Evolutionary conservation across 257 asterid species (phyloP).

Genomic region (Jacaranda mimosifolia): DNA sequence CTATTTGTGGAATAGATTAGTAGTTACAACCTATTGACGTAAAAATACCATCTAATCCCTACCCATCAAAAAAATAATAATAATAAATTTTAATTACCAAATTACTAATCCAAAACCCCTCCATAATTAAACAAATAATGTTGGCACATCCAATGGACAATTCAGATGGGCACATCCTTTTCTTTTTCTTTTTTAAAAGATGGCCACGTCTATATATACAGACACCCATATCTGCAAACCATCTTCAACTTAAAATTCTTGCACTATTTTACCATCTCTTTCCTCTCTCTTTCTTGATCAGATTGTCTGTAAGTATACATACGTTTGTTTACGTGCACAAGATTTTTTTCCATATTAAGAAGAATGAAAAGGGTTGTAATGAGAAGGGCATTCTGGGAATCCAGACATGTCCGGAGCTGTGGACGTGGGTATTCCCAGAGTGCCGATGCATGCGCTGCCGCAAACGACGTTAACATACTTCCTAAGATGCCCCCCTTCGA

Average conservation of each 20-base stretch:
- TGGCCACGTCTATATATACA: constrained; percentile 26
- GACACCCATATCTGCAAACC: background rate
- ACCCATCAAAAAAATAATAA: background rate
- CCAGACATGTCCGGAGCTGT: constrained; percentile 30
- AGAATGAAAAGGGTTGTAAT: constrained; percentile 49
- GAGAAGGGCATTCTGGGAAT: constrained; percentile 51
- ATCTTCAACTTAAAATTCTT: constrained; percentile 9
- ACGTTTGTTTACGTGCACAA: background rate
- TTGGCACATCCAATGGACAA: background rate
- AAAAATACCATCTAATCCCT: constrained; percentile 28
- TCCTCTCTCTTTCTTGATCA: background rate
- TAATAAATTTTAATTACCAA: background rate
- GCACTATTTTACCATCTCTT: background rate
- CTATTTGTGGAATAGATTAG: constrained; percentile 24
- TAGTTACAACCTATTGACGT: background rate
- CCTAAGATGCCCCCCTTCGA: constrained; percentile 64
- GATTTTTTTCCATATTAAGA: background rate
- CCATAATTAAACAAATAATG: background rate
- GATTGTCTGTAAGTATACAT: background rate
- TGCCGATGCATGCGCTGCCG: constrained; percentile 46
- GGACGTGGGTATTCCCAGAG: constrained; percentile 44
- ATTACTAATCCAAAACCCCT: constrained; percentile 12
- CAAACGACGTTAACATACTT: constrained; percentile 1
- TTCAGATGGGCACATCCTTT: background rate
- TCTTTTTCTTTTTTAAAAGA: background rate